phyloP scores from a whole-genome alignment of 176 grass and related monocot genomes.

The Phoenix dactylifera region DNA sequence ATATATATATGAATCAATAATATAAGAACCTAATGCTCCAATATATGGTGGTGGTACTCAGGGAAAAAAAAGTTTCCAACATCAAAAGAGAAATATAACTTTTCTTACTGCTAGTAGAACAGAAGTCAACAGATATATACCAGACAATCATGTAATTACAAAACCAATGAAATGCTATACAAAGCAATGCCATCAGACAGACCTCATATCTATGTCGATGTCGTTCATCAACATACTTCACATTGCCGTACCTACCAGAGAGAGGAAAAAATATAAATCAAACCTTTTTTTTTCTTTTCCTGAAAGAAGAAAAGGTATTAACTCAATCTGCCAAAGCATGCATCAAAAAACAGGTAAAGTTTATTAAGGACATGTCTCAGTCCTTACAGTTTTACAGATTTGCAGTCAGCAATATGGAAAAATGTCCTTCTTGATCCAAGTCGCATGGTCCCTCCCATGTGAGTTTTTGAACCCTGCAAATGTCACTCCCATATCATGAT shows the following conservation, averaged over 20 bases:
- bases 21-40: too few species aligned
- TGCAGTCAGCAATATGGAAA: constrained; percentile 55
- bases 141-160: background rate
- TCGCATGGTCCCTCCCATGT: constrained; percentile 97
- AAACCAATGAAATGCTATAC: background rate
- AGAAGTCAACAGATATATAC: too few species aligned
- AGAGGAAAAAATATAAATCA: constrained; percentile 10
- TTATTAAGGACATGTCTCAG: background rate
- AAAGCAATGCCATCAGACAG: constrained; percentile 2
- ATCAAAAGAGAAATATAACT: too few species aligned
- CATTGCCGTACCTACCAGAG: constrained; percentile 61
- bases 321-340: background rate
- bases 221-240: constrained; percentile 59
- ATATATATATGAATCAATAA: too few species aligned
- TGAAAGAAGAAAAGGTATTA: background rate
- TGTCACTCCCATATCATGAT: constrained; percentile 1
- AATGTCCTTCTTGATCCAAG: constrained; percentile 86
- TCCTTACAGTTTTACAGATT: constrained; percentile 81
- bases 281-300: background rate
- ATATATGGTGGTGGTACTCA: too few species aligned
- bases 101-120: too few species aligned
- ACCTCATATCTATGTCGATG: constrained; percentile 98
- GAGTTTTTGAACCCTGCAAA: constrained; percentile 88
- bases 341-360: background rate
- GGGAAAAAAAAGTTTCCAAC: too few species aligned